Evolutionary conservation across 345 rosid genomes (phyloP), one percentile per base, ranked within the genome.

Genomic region (Citrus maxima): DNA sequence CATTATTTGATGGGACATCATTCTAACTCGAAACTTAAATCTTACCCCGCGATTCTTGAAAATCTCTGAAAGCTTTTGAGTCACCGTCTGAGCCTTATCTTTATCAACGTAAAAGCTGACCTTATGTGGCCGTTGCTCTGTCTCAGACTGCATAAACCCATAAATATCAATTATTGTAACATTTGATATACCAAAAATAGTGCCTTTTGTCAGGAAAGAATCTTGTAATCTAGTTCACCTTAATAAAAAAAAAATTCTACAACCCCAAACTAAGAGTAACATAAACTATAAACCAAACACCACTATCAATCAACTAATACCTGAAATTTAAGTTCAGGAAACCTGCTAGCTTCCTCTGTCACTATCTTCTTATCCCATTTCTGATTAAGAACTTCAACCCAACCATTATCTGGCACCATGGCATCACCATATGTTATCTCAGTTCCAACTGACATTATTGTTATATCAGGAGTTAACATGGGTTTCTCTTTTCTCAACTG

Each of bases 361-460:
- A 94, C 95, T 72, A 92, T 68, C n/a, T 82, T 85, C 76, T 86
- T 79, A 58, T 96, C 95, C 99, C 99, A 96, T 77, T 93, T 93
- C 74, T 90, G 81, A 85, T 90, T 93, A 82, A 96, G 86, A 71
- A 91, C 66, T 25, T 93, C 88, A 87, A 89, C 89, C 98, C 99
- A 96, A 28, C 98, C 98, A 84, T 89, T 86, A 86, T 96, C 99
- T 5, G 94, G 99, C 59, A 87, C 88, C 98, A 96, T 89, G 25
- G 89, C 79, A 80, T 80, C 85, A 51, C 99, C 99, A 84, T 89
- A 94, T 0, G 99, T 96, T 80, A 96, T 96, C 91, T 96, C 99
- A 16, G 98, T 96, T 75, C 99, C 99, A 73, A 96, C 99, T 63
- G 99, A 96, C 98, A 93, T 91, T 74, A 96, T 94, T 35, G 98